A percentile compares a stretch with the other conserved stretches of the same genome.
Conservation (phyloP, 2,329 filamentous ascomycete species). For the Trichoderma koningiopsis region DNA sequence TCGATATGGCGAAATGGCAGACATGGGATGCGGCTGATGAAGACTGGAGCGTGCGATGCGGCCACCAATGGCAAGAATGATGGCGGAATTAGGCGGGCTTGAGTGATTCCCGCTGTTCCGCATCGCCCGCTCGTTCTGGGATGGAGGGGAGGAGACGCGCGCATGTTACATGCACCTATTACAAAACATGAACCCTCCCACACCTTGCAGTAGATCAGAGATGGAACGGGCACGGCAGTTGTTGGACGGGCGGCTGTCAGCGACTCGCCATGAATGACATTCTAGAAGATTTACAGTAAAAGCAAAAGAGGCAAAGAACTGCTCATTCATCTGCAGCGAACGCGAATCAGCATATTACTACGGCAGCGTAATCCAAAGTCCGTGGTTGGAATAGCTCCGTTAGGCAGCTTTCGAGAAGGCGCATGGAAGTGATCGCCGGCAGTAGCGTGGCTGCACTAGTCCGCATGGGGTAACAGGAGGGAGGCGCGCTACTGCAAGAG, state of each 20-base stretch:
- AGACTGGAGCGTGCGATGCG: background rate
- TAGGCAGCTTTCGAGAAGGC: conserved; percentile 27
- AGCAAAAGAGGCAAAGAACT: background rate
- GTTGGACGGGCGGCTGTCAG: background rate
- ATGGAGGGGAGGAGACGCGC: background rate
- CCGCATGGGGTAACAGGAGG: background rate
- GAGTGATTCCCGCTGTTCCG: background rate
- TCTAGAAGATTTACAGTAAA: background rate
- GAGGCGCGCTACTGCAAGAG: conserved; percentile 12
- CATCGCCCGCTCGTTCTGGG: background rate
- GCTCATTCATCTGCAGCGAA: background rate
- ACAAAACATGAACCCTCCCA: too few relatives aligned
- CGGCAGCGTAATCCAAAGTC: background rate
- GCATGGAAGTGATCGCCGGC: conserved; percentile 22
- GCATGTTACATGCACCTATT: background rate
- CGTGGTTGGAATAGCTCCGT: conserved; percentile 13
- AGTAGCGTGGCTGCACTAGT: background rate
- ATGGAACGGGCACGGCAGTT: background rate
- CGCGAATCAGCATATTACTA: background rate
- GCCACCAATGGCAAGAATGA: background rate
- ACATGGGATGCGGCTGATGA: background rate
- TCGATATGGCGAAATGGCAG: conserved; percentile 6
- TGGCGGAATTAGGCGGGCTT: background rate
- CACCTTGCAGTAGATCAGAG: too few relatives aligned
- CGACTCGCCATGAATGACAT: background rate